Conservation (phyloP, 345 rosid genomes). For the Odontarrhena argentea region DNA sequence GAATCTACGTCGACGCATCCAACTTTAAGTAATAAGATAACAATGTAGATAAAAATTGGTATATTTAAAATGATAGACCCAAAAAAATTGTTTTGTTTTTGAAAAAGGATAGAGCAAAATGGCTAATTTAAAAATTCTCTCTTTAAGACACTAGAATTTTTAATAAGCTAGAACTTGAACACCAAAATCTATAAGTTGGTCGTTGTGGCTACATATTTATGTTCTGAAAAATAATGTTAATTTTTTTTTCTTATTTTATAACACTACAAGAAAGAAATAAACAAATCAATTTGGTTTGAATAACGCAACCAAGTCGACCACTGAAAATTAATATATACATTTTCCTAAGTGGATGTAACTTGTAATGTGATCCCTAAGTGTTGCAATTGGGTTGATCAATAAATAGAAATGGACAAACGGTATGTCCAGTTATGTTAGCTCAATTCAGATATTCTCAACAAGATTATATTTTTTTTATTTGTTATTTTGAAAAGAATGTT, state of each 20-base stretch:
- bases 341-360: constrained; percentile 5
- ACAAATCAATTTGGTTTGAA: neutral
- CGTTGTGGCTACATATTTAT: neutral
- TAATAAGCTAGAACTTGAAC: neutral
- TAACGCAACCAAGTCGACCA: constrained; percentile 22
- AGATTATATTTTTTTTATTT: neutral
- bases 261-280: neutral
- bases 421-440: neutral
- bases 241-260: neutral
- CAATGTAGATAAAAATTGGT: no score
- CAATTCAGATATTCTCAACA: constrained; percentile 1
- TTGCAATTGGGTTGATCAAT: constrained; percentile 23
- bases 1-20: no score
- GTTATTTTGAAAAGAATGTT: no score
- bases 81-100: no score
- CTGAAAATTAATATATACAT: neutral
- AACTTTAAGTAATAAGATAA: no score
- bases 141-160: neutral
- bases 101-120: no score
- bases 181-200: neutral
- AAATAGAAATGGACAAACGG: constrained; percentile 14
- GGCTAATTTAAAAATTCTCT: no score
- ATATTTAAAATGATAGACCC: no score
- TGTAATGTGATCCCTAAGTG: constrained; percentile 20
- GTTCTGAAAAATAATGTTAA: neutral